Conservation (phyloP, 352 stramenopile species). For the Pseudoperonospora humuli region DNA sequence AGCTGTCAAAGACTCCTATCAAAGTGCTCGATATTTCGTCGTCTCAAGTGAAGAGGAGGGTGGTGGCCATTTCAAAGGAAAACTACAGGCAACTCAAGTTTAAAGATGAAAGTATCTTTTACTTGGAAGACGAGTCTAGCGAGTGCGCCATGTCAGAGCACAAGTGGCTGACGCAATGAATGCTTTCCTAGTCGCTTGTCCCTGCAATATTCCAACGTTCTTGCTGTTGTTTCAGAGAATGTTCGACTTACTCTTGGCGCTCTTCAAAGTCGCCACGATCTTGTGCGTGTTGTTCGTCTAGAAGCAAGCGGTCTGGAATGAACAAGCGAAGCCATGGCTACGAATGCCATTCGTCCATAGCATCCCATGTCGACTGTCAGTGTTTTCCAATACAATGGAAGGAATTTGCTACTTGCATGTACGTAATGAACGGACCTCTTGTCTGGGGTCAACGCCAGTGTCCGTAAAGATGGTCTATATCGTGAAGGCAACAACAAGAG, state of each 20-base stretch:
- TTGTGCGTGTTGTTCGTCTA: slow-evolving; percentile 29
- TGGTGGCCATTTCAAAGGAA: slow-evolving; percentile 56
- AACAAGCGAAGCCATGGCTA: slow-evolving; percentile 78
- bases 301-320: slow-evolving; percentile 51
- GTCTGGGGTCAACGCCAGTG: no score
- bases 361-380: no score
- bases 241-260: not conserved
- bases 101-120: slow-evolving; percentile 74
- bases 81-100: slow-evolving; percentile 57
- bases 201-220: no score
- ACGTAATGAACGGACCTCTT: no score
- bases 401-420: no score
- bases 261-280: slow-evolving; percentile 16
- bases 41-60: slow-evolving; percentile 56
- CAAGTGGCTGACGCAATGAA: slow-evolving; percentile 18
- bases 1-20: slow-evolving; percentile 32
- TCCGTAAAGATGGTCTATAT: no score
- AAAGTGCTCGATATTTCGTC: slow-evolving; percentile 43
- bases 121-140: slow-evolving; percentile 31
- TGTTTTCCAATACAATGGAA: no score
- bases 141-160: slow-evolving; percentile 5
- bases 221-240: not conserved
- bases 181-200: not conserved
- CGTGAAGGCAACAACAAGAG: no score
- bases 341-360: no score